These are phyloP conservation scores for Lignosus rhinocerotis DNA, from an alignment of 1,284 basidiomycete species.

Conservation along the genomic window DNA sequence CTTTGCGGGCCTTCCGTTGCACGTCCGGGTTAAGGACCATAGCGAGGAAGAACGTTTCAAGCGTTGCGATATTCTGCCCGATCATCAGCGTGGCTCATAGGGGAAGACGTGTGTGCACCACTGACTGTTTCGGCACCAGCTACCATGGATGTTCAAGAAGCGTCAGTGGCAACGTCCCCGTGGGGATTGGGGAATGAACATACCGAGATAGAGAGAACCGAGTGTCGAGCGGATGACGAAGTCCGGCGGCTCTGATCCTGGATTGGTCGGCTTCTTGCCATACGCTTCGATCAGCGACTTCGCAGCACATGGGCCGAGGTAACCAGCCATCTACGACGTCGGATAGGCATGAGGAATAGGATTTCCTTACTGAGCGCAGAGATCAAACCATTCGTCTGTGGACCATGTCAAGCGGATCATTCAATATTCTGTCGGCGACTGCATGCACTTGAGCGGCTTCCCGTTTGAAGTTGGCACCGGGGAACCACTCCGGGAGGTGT, in stretches of 20 bases:
- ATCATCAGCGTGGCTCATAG: not conserved
- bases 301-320: not conserved
- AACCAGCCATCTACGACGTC: not conserved
- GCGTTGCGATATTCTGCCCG: slow-evolving; percentile 30
- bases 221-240: slow-evolving; percentile 10
- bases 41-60: slow-evolving; percentile 36
- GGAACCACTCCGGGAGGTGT: slow-evolving; percentile 42
- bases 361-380: not conserved
- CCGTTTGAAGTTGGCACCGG: slow-evolving; percentile 43
- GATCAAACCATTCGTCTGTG: slow-evolving; percentile 1
- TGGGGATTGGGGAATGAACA: not conserved
- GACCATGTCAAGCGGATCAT: slow-evolving; percentile 12
- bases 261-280: not conserved
- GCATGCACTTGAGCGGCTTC: slow-evolving; percentile 38
- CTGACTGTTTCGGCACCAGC: slow-evolving; percentile 12
- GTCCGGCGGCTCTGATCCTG: not conserved
- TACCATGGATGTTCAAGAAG: not conserved
- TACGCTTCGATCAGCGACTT: not conserved
- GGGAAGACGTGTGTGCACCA: not conserved
- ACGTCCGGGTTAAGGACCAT: slow-evolving; percentile 41
- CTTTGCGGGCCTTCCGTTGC: slow-evolving; percentile 38
- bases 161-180: not conserved
- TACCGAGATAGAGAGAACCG: slow-evolving; percentile 27
- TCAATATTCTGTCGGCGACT: slow-evolving; percentile 1
- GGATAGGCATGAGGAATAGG: not conserved